phyloP scores from a whole-genome alignment of 768 basidiomycete species.

The Holtermannia corniformis region DNA sequence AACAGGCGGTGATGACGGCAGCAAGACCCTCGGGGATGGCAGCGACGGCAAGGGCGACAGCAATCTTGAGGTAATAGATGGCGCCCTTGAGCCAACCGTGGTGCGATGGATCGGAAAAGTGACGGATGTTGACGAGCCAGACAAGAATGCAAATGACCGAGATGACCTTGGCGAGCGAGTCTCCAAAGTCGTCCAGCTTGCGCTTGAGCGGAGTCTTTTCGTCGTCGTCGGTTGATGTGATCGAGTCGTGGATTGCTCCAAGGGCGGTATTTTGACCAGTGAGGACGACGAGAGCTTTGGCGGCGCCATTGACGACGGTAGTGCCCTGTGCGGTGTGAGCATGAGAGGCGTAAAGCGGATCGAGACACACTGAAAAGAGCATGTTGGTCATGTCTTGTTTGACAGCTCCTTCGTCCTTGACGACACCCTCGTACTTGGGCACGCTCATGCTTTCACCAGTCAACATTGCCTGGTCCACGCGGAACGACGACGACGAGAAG shows the following conservation, averaged over 20 bases:
- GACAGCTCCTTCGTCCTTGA: conserved; percentile 68
- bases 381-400: conserved; percentile 99
- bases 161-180: conserved; percentile 95
- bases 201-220: conserved; percentile 97
- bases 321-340: conserved; percentile 65
- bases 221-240: conserved; percentile 61
- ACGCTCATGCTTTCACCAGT: conserved; percentile 91
- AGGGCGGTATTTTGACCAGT: conserved; percentile 85
- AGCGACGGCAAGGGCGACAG: conserved; percentile 95
- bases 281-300: conserved; percentile 73
- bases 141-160: conserved; percentile 93
- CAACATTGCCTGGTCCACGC: conserved; percentile 90
- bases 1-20: conserved; percentile 92
- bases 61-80: conserved; percentile 98
- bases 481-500: conserved; percentile 84
- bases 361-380: conserved; percentile 80
- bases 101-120: conserved; percentile 93
- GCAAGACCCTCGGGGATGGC: conserved; percentile 98
- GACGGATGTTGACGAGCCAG: conserved; percentile 92
- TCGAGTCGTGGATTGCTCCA: conserved; percentile 94
- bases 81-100: conserved; percentile 85
- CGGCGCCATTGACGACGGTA: conserved; percentile 87
- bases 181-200: conserved; percentile 96
- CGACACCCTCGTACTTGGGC: conserved; percentile 60
- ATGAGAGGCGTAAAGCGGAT: conserved; percentile 26